Evolutionary conservation across 2,329 filamentous ascomycete genomes (phyloP).

Genomic region (Fusarium udum): DNA sequence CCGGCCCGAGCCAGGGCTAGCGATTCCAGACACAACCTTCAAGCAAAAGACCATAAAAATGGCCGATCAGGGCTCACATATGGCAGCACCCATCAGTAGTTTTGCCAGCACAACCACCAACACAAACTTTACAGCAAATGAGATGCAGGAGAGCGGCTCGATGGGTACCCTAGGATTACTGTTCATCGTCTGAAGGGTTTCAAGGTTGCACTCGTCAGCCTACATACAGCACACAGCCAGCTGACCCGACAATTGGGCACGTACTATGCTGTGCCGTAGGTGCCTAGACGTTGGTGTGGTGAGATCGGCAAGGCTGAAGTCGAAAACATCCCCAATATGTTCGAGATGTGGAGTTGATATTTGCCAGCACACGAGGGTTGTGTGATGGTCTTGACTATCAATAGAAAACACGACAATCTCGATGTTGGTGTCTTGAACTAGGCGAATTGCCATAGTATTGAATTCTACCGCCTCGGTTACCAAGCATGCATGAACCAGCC

Average conservation of each 20-base stretch:
- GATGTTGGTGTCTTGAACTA: slow-evolving; percentile 2
- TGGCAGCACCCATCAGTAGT: slow-evolving; percentile 22
- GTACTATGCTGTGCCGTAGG: slow-evolving; percentile 17
- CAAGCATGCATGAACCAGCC: slow-evolving; percentile 9
- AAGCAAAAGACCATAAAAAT: slow-evolving; percentile 10
- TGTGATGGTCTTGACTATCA: not conserved
- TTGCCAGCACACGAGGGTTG: slow-evolving; percentile 19
- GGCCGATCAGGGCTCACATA: slow-evolving; percentile 5
- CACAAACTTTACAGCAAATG: slow-evolving; percentile 15
- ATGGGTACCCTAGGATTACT: slow-evolving; percentile 2
- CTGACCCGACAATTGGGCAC: slow-evolving; percentile 28
- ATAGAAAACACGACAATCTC: slow-evolving; percentile 27
- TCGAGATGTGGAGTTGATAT: slow-evolving; percentile 9
- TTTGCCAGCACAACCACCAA: slow-evolving; percentile 32
- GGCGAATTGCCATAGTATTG: slow-evolving; percentile 8
- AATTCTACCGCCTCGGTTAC: not conserved
- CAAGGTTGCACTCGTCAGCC: slow-evolving; percentile 37
- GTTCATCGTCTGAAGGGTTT: not conserved
- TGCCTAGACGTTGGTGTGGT: slow-evolving; percentile 30
- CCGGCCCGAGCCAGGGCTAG: slow-evolving; percentile 42
- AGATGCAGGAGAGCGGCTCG: slow-evolving; percentile 7
- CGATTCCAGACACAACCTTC: slow-evolving; percentile 14
- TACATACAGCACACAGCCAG: slow-evolving; percentile 31
- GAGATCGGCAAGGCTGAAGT: slow-evolving; percentile 34
- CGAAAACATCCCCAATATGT: slow-evolving; percentile 11